Base-by-base conservation (phyloP, 2,329 filamentous ascomycete genomes). In the Biscogniauxia marginata region DNA sequence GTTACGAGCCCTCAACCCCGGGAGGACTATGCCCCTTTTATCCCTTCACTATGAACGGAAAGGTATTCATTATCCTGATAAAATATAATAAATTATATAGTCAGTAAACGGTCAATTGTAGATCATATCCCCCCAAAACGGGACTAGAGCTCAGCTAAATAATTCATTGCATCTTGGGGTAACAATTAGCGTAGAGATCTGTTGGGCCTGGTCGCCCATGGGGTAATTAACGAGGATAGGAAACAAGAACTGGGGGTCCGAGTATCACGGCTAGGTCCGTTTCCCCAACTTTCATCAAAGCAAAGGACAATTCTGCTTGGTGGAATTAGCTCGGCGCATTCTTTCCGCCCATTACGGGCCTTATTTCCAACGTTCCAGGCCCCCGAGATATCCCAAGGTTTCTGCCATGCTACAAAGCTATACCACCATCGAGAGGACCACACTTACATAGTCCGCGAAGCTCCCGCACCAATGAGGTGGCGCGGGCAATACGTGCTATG, bases 301-400 rank as follows among this genome's bases (percentile, higher is more conserved):
- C 23, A 50, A 46, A 58, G 54, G 57, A 47, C 30, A 24, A 34
- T 25, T 58, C 52, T 60, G 56, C 44, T 60, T 65, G 63, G 63
- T 63, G 63, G 63, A 63, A 53, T 55, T 54, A 46, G 46, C 24
- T 52, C 34, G 44, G 9, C 13, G 9, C 20, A 53, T 56, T 56
- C 18, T 21, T 50, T 60, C 59, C 63, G 60, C 61, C 63, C 58
- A 58, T 65, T 53, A 61, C 48, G 52, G 49, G 16, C 43, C 47
- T 46, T 49, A 13, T 20, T 53, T 49, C 19, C 22, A 52, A 52
- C 48, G 19, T 50, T 51, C 60, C 55, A 51, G 55, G 55, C 48
- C 49, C 60, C 50, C n/a, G 47, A 55, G 53, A 62, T 60, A 60
- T 60, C 9, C 47, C 46, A 53, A 52, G 18, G 39, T 51, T 45